Conservation (phyloP, 768 basidiomycete genomes). For the Kockovaella imperatae region DNA sequence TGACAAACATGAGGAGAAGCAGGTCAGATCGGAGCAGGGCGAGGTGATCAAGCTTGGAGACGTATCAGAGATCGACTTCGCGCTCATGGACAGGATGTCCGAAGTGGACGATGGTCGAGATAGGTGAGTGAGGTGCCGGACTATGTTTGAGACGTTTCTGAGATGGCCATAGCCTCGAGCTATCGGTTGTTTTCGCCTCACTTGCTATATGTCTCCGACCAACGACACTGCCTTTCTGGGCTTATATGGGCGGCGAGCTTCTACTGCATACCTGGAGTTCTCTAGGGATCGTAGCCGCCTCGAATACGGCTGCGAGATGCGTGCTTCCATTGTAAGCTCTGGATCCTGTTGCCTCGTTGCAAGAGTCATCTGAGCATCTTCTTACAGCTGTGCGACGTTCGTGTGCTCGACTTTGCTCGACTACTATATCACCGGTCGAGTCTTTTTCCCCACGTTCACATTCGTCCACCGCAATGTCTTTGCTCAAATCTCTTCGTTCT, state of each 20-base stretch:
- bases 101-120: background rate
- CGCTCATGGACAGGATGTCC: conserved; percentile 20
- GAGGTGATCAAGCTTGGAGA: background rate
- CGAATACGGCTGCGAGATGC: no score
- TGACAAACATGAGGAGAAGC: background rate
- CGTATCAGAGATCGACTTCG: conserved; percentile 16
- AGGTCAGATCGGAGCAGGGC: background rate
- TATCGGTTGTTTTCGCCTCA: conserved; percentile 57
- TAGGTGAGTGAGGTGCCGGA: background rate
- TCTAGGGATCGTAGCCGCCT: no score
- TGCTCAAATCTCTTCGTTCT: conserved; percentile 73
- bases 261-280: conserved; percentile 43
- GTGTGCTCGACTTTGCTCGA: conserved; percentile 50
- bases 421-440: conserved; percentile 48
- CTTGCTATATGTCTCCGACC: conserved; percentile 76
- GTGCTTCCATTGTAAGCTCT: no score
- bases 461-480: conserved; percentile 79
- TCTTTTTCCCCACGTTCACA: conserved; percentile 67
- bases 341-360: no score
- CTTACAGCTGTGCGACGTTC: no score
- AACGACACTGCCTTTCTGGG: conserved; percentile 81
- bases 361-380: no score
- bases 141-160: conserved; percentile 1
- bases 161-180: conserved; percentile 10
- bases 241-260: conserved; percentile 57